Percentiles rank a stretch among this genome's conserved stretches.
Evolutionary conservation across 2,329 filamentous ascomycete species (phyloP).

Genomic region (Ramularia endophylla): DNA sequence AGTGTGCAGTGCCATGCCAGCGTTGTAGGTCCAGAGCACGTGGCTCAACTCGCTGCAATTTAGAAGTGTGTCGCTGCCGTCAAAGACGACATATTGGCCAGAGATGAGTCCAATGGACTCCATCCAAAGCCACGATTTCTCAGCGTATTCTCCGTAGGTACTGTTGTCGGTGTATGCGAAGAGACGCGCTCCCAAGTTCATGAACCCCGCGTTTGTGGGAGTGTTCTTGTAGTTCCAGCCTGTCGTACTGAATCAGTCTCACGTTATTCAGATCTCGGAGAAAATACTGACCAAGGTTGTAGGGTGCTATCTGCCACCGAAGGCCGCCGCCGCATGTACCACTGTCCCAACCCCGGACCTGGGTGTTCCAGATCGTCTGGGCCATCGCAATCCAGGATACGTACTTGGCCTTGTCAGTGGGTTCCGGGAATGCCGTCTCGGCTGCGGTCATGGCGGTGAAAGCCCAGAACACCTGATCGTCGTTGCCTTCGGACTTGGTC

Average conservation of each 20-base stretch:
- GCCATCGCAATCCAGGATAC: slow-evolving; percentile 40
- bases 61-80: slow-evolving; percentile 37
- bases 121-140: slow-evolving; percentile 32
- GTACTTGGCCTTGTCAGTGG: slow-evolving; percentile 32
- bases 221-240: slow-evolving; percentile 44
- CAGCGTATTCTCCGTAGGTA: slow-evolving; percentile 60
- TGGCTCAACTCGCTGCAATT: slow-evolving; percentile 39
- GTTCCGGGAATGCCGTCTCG: slow-evolving; percentile 43
- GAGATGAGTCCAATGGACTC: slow-evolving; percentile 48
- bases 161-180: slow-evolving; percentile 29
- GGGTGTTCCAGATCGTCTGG: slow-evolving; percentile 34
- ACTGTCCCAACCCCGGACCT: slow-evolving; percentile 30
- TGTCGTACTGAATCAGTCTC: slow-evolving; percentile 25
- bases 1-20: slow-evolving; percentile 39
- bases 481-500: slow-evolving; percentile 44
- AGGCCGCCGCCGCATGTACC: slow-evolving; percentile 30
- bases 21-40: slow-evolving; percentile 44
- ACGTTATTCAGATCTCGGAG: too few relatives aligned
- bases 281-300: slow-evolving; percentile 27
- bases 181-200: slow-evolving; percentile 38
- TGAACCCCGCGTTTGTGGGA: slow-evolving; percentile 44
- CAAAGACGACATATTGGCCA: slow-evolving; percentile 35
- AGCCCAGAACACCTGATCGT: slow-evolving; percentile 56
- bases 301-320: slow-evolving; percentile 33
- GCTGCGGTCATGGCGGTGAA: slow-evolving; percentile 46